Conservation (phyloP, 1,284 basidiomycete species). For the Pisolithus thermaeus region DNA sequence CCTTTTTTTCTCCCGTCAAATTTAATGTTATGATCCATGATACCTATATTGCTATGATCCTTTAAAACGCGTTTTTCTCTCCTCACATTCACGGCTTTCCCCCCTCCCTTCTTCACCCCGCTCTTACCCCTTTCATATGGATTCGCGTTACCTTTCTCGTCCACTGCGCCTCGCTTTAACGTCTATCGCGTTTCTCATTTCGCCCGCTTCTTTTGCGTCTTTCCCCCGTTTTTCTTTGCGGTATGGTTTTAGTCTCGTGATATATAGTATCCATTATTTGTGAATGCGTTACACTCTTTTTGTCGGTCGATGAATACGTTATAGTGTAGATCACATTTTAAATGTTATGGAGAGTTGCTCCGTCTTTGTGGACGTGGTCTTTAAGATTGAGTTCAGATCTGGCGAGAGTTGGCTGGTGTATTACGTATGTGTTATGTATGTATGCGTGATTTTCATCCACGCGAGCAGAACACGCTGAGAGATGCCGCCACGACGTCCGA, state of each 20-base stretch:
- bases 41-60: slow-evolving; percentile 1
- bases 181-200: neutral
- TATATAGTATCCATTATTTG: slow-evolving; percentile 2
- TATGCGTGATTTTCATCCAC: no score
- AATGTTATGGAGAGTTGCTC: neutral
- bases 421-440: no score
- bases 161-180: neutral
- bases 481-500: no score
- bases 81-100: neutral
- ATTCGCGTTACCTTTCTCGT: neutral
- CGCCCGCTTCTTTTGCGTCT: neutral
- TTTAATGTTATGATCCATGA: neutral
- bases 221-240: neutral
- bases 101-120: neutral
- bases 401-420: no score
- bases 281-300: neutral
- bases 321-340: slow-evolving; percentile 3
- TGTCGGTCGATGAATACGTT: neutral
- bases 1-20: neutral
- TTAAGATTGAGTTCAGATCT: no score
- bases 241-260: neutral
- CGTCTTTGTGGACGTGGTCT: neutral
- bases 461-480: no score
- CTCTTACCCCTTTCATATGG: neutral
- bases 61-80: neutral